Evolutionary conservation across 495 filamentous ascomycete genomes (phyloP).

Genomic region (Penicillium mononematosum): DNA sequence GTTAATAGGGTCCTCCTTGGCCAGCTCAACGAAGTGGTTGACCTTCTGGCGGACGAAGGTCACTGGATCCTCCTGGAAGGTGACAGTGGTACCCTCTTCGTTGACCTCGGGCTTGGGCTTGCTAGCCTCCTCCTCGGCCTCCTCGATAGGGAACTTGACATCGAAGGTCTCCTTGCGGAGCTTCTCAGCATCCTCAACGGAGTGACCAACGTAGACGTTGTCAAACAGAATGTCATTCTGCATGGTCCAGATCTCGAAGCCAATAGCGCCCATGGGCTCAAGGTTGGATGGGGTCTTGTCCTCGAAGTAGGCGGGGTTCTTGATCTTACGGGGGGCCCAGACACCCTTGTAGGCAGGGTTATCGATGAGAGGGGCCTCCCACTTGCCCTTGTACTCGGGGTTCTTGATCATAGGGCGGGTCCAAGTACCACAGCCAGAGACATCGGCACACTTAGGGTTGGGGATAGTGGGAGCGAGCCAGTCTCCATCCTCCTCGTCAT

Average conservation of each 20-base stretch:
- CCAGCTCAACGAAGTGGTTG: conserved; percentile 80
- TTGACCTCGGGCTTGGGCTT: conserved; percentile 75
- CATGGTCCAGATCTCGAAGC: conserved; percentile 99
- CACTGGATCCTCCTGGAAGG: conserved; percentile 91
- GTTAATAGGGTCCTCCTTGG: conserved; percentile 82
- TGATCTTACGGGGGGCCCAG: conserved; percentile 93
- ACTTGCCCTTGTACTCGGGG: conserved; percentile 98
- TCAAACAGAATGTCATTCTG: conserved; percentile 98
- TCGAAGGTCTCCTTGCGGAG: conserved; percentile 90
- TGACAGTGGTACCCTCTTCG: conserved; percentile 69
- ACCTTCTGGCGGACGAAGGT: conserved; percentile 88
- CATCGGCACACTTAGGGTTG: conserved; percentile 95
- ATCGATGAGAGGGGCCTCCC: conserved; percentile 89
- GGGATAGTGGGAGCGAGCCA: conserved; percentile 91
- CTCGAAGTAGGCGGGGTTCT: conserved; percentile 96
- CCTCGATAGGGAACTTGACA: conserved; percentile 84
- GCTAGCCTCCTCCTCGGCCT: conserved; percentile 74
- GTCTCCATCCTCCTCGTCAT: conserved; percentile 99
- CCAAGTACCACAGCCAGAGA: conserved; percentile 94
- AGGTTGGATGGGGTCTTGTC: conserved; percentile 96
- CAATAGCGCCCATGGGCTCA: conserved; percentile 97
- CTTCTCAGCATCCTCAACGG: conserved; percentile 86
- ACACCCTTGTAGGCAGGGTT: conserved; percentile 98
- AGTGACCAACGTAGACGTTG: conserved; percentile 99
- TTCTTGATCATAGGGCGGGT: conserved; percentile 89